These are phyloP conservation scores for Aegle marmelos DNA, from an alignment of 345 rosid species.

Conservation along the genomic window DNA sequence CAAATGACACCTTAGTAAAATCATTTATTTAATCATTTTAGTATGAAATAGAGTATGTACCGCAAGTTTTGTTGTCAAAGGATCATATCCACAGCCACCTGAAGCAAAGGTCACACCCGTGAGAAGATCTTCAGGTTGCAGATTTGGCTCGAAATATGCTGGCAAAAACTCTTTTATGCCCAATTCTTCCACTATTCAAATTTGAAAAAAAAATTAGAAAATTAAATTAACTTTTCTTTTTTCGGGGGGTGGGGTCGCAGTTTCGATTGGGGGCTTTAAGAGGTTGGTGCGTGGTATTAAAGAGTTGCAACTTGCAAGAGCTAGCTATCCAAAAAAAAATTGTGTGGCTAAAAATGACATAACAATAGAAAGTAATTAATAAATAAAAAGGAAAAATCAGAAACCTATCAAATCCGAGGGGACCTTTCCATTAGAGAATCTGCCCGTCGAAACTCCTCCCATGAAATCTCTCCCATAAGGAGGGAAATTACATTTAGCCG, in stretches of 20 bases:
- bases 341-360: background rate
- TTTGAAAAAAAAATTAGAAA: background rate
- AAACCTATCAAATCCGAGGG: conserved; percentile 38
- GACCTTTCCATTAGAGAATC: conserved; percentile 39
- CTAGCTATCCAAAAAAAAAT: background rate
- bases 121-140: conserved; percentile 46
- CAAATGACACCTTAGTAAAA: no score
- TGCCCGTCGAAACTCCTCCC: conserved; percentile 31
- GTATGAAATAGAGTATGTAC: conserved; percentile 24
- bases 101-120: conserved; percentile 82
- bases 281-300: no score
- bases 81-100: conserved; percentile 67
- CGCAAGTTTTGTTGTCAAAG: conserved; percentile 45
- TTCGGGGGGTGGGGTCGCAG: no score
- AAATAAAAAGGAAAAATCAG: background rate
- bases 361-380: background rate
- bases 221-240: background rate
- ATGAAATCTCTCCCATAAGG: conserved; percentile 43
- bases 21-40: no score
- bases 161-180: conserved; percentile 61
- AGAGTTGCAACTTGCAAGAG: background rate
- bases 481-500: conserved; percentile 34
- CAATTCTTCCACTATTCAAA: conserved; percentile 47
- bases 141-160: conserved; percentile 52
- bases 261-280: no score